phyloP scores from a whole-genome alignment of 2,329 filamentous ascomycete species.

The Colletotrichum filicis region DNA sequence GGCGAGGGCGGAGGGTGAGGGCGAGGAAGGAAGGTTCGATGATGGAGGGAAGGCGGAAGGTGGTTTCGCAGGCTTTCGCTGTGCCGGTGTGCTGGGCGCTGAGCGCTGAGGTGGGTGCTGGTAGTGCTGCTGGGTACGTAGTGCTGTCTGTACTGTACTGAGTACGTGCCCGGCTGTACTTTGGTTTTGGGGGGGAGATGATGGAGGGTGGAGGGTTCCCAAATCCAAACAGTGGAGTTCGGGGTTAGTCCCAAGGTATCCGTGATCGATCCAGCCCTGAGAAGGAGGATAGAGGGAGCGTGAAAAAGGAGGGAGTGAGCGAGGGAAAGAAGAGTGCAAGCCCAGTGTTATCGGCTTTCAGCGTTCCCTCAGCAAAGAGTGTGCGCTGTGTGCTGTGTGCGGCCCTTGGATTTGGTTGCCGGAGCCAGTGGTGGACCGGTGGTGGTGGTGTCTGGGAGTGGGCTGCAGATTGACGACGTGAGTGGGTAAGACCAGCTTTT shows the following conservation, averaged over 20 bases:
- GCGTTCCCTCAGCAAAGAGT: slow-evolving; percentile 18
- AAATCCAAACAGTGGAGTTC: slow-evolving; percentile 31
- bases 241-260: neutral
- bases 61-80: slow-evolving; percentile 34
- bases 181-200: neutral
- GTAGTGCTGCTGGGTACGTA: slow-evolving; percentile 16
- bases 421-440: neutral
- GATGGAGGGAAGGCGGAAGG: slow-evolving; percentile 22
- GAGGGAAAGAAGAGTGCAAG: neutral
- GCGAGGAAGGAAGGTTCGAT: slow-evolving; percentile 26
- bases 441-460: neutral
- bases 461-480: neutral
- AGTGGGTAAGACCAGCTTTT: slow-evolving; percentile 11
- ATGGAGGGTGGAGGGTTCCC: slow-evolving; percentile 14
- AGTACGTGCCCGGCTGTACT: slow-evolving; percentile 19
- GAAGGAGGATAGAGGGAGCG: neutral
- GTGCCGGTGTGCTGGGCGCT: slow-evolving; percentile 27
- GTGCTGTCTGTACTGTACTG: neutral
- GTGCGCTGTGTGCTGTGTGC: slow-evolving; percentile 13
- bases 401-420: neutral
- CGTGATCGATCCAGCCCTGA: slow-evolving; percentile 3
- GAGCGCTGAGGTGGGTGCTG: slow-evolving; percentile 3
- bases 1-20: slow-evolving; percentile 14
- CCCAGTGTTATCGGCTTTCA: slow-evolving; percentile 4
- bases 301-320: neutral